Evolutionary conservation across 306 rosid species (phyloP).

Genomic region (Purshia tridentata): DNA sequence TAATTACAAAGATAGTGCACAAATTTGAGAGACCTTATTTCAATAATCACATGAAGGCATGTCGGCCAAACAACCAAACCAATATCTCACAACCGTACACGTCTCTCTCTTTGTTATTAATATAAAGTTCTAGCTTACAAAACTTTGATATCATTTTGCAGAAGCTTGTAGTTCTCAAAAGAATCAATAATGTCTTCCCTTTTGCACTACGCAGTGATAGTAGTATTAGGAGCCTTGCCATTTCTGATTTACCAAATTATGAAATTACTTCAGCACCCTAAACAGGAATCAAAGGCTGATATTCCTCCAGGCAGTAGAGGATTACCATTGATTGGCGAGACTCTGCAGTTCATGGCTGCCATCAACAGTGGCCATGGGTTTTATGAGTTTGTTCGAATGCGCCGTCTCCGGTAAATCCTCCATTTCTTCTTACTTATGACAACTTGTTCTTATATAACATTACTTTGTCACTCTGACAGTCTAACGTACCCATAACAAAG

Average conservation of each 20-base stretch:
- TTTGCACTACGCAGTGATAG: conserved; percentile 17
- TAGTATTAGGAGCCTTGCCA: conserved; percentile 18
- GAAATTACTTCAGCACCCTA: conserved; percentile 16
- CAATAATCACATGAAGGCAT: background rate
- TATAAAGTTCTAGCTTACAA: background rate
- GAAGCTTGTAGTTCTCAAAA: too few relatives aligned
- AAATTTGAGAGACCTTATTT: conserved; percentile 6
- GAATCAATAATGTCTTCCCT: conserved; percentile 35
- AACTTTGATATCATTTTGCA: too few relatives aligned
- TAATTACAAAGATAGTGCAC: background rate
- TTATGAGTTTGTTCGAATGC: conserved; percentile 66
- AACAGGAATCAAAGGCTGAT: conserved; percentile 17
- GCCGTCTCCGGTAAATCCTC: conserved; percentile 51
- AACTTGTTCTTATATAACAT: background rate
- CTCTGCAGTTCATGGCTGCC: conserved; percentile 89
- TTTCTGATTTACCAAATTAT: conserved; percentile 19
- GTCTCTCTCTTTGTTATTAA: background rate
- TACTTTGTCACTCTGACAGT: too few relatives aligned
- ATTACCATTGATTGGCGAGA: conserved; percentile 73
- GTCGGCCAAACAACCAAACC: background rate
- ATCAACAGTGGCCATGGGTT: conserved; percentile 60
- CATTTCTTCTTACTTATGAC: background rate
- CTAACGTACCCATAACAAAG: background rate
- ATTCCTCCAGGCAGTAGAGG: conserved; percentile 71
- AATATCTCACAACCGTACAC: background rate